Base-by-base conservation (phyloP, 805 yeast genomes). In the Priceomyces melissophilus region DNA sequence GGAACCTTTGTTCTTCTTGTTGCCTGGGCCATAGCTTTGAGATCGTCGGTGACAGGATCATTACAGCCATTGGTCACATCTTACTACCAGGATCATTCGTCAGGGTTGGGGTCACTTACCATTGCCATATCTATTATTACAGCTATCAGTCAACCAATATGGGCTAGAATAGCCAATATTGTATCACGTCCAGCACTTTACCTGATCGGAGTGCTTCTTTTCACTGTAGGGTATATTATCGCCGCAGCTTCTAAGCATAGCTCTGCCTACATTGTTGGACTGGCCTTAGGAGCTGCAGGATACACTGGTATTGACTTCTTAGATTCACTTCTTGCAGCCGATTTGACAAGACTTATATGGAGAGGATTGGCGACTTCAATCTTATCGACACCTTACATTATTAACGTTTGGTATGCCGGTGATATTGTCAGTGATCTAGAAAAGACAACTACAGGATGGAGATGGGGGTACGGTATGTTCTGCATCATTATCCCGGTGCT, bases 381-480 rank as follows among this genome's bases (percentile, higher is more conserved):
- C 13, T 44, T 67, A 13, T 39, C 62, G n/a, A 44, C 67, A 9
- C 78, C 78, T n/a, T 72, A 58, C 47, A 48, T 71, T 42, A 57
- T 63, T 42, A 72, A 61, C 33, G 58, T 65, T 13, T 72, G 74
- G 76, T 53, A 66, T 41, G 52, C 71, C 12, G 75, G 74, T 41
- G 57, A 52, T 6, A 67, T 68, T 42, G 67, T 54, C 9, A 49
- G 53, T 3, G 56, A 60, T 26, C 53, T 73, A 15, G 50, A 60
- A 11, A 20, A 20, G 25, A 20, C 25, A 20, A 48, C 46, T 30
- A 47, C 44, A 17, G 63, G 67, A 32, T 77, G 82, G 82, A 64
- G 79, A 56, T 70, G 76, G 74, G 81, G 78, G 28, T 73, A 68
- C 47, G 78, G 76, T 41, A 63, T 73, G 60, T 75, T 75, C 58